Evolutionary conservation across 1,284 basidiomycete species (phyloP).

Genomic region (Moesziomyces parantarcticus): DNA sequence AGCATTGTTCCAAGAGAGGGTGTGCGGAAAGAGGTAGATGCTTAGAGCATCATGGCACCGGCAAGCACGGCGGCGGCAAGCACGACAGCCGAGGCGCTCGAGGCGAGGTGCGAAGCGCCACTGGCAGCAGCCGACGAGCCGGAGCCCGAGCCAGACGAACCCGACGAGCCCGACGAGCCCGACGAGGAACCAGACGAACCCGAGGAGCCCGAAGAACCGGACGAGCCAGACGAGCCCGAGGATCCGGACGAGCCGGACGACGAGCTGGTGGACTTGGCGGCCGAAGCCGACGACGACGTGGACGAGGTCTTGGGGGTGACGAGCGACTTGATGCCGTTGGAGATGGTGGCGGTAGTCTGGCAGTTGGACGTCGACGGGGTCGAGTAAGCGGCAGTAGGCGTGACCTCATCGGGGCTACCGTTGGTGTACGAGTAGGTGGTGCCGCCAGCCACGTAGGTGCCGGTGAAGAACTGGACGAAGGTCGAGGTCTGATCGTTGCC

Average conservation of each 20-base stretch:
- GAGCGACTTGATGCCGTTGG: slow-evolving; percentile 62
- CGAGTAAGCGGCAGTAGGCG: slow-evolving; percentile 64
- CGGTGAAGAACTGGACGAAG: slow-evolving; percentile 64
- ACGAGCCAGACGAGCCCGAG: slow-evolving; percentile 12
- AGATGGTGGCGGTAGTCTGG: slow-evolving; percentile 42
- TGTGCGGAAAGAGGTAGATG: no score
- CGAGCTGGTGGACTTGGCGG: slow-evolving; percentile 7
- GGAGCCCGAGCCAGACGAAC: slow-evolving; percentile 1
- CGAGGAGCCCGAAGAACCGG: slow-evolving; percentile 9
- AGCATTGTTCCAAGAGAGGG: no score
- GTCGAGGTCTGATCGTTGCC: slow-evolving; percentile 59
- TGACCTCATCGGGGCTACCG: slow-evolving; percentile 55
- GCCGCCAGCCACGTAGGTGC: slow-evolving; percentile 48
- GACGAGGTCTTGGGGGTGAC: slow-evolving; percentile 15
- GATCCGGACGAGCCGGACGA: slow-evolving; percentile 9
- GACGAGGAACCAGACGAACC: slow-evolving; percentile 4
- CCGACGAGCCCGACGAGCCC: slow-evolving; percentile 3
- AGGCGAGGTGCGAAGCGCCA: slow-evolving; percentile 22
- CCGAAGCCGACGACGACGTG: slow-evolving; percentile 17
- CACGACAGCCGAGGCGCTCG: slow-evolving; percentile 19
- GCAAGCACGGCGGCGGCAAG: slow-evolving; percentile 36
- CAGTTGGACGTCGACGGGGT: slow-evolving; percentile 62
- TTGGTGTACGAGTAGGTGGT: slow-evolving; percentile 59
- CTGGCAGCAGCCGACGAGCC: slow-evolving; percentile 10
- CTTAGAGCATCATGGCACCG: slow-evolving; percentile 53